A percentile compares a stretch with the other conserved stretches of the same genome.
phyloP scores from a whole-genome alignment of 2,329 filamentous ascomycete genomes.

The Fusarium newnesense region DNA sequence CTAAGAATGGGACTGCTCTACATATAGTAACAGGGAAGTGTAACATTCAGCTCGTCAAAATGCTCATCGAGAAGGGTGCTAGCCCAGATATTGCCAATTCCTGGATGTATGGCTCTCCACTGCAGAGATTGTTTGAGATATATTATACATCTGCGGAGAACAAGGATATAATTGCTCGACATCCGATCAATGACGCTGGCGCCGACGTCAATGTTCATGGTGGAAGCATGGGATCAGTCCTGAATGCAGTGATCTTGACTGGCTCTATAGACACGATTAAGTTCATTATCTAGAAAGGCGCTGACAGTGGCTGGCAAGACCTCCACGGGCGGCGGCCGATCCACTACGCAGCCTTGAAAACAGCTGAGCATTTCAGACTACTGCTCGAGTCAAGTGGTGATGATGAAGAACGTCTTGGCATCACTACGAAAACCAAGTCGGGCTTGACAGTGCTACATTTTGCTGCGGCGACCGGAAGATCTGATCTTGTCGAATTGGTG shows the following conservation, averaged over 20 bases:
- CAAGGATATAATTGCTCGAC: neutral
- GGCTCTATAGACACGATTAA: neutral
- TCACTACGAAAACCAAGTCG: neutral
- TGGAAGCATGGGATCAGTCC: neutral
- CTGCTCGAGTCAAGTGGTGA: neutral
- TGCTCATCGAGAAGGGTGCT: neutral
- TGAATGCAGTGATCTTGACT: neutral
- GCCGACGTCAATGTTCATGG: neutral
- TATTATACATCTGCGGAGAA: neutral
- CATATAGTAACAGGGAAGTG: neutral
- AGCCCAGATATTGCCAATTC: accelerated
- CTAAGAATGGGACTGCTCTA: neutral
- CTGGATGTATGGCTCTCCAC: neutral
- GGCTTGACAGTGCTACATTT: neutral
- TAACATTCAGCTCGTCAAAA: neutral
- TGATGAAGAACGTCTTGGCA: neutral
- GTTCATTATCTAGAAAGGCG: neutral
- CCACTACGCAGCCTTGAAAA: neutral
- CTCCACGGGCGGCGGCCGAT: neutral
- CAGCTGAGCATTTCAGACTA: neutral
- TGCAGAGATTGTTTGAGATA: neutral
- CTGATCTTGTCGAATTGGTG: neutral
- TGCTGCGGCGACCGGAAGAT: neutral
- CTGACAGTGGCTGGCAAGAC: neutral
- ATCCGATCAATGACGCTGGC: neutral